A percentile compares a stretch with the other conserved stretches of the same genome.
Evolutionary conservation across 2,329 filamentous ascomycete species (phyloP).

Genomic region (Microdochium trichocladiopsis): DNA sequence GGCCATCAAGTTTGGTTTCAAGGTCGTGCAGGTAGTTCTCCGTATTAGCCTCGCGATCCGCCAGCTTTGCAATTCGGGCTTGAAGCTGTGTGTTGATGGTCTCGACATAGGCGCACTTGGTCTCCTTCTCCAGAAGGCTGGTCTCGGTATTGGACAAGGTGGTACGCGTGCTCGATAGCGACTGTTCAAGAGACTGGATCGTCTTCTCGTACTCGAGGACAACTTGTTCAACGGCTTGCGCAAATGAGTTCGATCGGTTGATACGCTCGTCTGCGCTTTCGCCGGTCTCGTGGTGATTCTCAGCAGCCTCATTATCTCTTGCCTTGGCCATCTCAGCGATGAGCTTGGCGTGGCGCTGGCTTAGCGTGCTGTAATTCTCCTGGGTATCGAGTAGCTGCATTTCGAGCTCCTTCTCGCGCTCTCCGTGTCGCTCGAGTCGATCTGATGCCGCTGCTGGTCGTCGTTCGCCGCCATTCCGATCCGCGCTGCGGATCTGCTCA

Average conservation of each 20-base stretch:
- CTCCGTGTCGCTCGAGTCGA: conserved; percentile 69
- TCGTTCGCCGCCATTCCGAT: conserved; percentile 53
- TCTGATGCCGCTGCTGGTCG: conserved; percentile 55
- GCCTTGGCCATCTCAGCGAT: conserved; percentile 90
- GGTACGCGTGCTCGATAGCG: conserved; percentile 78
- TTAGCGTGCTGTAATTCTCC: conserved; percentile 89
- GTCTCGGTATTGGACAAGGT: conserved; percentile 82
- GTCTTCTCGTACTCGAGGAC: conserved; percentile 98
- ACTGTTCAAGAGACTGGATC: conserved; percentile 87
- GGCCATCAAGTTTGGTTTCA: conserved; percentile 83
- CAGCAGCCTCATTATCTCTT: conserved; percentile 59
- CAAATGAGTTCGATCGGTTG: conserved; percentile 92
- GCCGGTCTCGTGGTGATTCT: conserved; percentile 48
- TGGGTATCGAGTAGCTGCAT: conserved; percentile 89
- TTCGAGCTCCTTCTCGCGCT: conserved; percentile 83
- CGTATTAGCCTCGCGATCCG: conserved; percentile 85
- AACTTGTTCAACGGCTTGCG: conserved; percentile 90
- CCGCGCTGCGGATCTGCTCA: conserved; percentile 85
- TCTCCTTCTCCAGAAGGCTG: conserved; percentile 83
- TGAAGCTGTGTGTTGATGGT: conserved; percentile 89
- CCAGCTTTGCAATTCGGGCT: conserved; percentile 80
- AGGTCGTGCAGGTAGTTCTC: conserved; percentile 91
- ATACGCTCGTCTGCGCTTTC: conserved; percentile 75
- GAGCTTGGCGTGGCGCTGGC: conserved; percentile 88
- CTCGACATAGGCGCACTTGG: conserved; percentile 86